A percentile compares a stretch with the other conserved stretches of the same genome.
Evolutionary conservation across 2,329 filamentous ascomycete species (phyloP).

Genomic region (Ophiostoma pallidulum): DNA sequence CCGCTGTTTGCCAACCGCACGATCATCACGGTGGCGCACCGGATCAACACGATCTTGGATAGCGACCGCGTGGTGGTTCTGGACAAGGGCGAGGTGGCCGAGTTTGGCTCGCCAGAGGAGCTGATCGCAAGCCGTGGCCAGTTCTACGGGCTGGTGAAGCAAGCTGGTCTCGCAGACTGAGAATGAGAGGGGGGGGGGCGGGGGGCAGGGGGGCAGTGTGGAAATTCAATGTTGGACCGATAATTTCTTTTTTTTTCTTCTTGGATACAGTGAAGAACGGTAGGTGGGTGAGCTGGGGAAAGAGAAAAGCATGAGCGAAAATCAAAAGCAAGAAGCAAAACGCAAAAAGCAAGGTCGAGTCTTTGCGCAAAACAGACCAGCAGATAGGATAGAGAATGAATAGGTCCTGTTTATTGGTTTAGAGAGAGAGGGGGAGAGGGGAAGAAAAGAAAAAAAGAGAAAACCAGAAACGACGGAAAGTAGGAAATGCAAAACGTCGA

Average conservation of each 20-base stretch:
- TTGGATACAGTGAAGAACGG: too few relatives aligned
- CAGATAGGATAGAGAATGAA: constrained; percentile 10
- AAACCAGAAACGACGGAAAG: neutral
- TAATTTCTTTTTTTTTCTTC: too few relatives aligned
- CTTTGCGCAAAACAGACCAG: constrained; percentile 1
- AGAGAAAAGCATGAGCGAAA: constrained; percentile 8
- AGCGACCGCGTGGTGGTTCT: constrained; percentile 87
- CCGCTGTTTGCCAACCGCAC: constrained; percentile 77
- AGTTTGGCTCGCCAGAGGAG: constrained; percentile 80
- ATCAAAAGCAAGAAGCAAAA: too few relatives aligned
- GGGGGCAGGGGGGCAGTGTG: neutral
- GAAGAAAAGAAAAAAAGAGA: neutral
- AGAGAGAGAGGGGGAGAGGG: neutral
- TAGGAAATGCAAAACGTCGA: neutral
- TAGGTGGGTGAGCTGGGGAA: neutral
- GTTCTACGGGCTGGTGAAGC: constrained; percentile 85
- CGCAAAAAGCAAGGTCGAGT: too few relatives aligned
- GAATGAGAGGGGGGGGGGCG: too few relatives aligned
- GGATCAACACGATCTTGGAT: constrained; percentile 93
- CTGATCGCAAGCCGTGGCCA: constrained; percentile 66
- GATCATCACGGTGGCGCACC: constrained; percentile 96
- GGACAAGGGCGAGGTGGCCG: constrained; percentile 78
- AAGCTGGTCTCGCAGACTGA: constrained; percentile 61
- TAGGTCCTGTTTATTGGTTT: neutral
- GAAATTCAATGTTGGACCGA: neutral